Evolutionary conservation across 352 stramenopile genomes (phyloP), one percentile per base, ranked within the genome.

Genomic region (Peronosclerospora sorghi): DNA sequence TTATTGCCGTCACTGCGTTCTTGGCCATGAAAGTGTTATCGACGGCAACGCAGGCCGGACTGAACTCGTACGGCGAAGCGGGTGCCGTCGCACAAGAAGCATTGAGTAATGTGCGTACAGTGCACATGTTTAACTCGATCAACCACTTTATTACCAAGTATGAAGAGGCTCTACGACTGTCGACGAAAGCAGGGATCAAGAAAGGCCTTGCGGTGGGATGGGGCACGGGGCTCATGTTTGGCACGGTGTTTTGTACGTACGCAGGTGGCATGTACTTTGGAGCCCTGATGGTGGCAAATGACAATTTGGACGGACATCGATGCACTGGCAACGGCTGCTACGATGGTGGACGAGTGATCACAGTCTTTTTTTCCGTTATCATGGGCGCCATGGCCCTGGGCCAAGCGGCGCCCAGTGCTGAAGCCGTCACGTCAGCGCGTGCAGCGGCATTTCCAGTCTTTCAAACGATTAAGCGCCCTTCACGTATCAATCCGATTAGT

Each of bases 91-190:
- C 74, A 0, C 73, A 93, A 38, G 80, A 90, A 27, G 56, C 69
- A 1, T 55, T 89, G 19, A 60, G 67, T 34, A 89, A 86, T 35
- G 64, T 86, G 4, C 72, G 73, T 18, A 90, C 77, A 0, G 76
- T 91, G 24, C 67, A 86, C 63, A 76, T 81, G 62, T 83, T 88
- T 60, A 86, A 83, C 45, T 60, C 75, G 1, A 69, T 84, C 20
- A 35, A 57, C 5, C 56, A 79, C 20, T 81, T 87, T 29, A 51
- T 68, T 10, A 18, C 13, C 27, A 85, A 87, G 41, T 91, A 88
- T 42, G 54, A 78, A 15, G 41, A 32, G 1, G 68, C 74, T 2
- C 35, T 91, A 17, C 36, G 45, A 4, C 26, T 59, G 32, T 69
- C 74, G 12, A 77, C 63, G 6, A 41, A 47, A 10, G 64, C 69